Evolutionary conservation across 1,284 basidiomycete species (phyloP), one percentile per base, ranked within the genome.

Genomic region (Rhodotorula sp.): DNA sequence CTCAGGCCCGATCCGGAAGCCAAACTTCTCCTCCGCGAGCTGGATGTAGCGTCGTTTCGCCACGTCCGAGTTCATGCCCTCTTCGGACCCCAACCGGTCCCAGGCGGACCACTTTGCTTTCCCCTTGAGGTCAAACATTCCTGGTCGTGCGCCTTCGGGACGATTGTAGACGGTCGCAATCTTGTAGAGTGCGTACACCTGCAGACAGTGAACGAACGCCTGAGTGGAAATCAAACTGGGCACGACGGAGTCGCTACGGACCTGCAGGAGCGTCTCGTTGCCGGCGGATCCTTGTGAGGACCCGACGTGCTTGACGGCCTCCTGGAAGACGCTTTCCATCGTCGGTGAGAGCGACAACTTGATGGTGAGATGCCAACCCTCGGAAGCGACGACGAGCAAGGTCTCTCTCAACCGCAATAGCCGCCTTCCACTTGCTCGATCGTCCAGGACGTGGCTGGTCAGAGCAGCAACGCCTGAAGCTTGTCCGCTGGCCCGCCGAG

Each of bases 71-170:
- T 81, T 8, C 55, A 45, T 52, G 5, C 49, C 49, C 26, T 62
- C 60, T 23, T 43, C 54, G 72, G 84, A 84, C 6, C 85, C 85
- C n/a, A 84, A 80, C 10, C 82, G 78, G 47, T 80, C 84, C 91
- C 92, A 95, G 2, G 91, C 90, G 79, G 94, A 92, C 89, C 91
- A 92, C 80, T 95, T 95, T 3, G 92, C 91, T 47, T 91, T 84
- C 3, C 88, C 89, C 3, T 89, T 85, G 79, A 90, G 85, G 73
- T 91, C 91, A 78, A 94, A 91, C 45, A 95, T 84, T 8, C 89
- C 90, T 1, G 93, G 93, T 3, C 90, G 86, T 5, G 87, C 79
- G 21, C 12, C 82, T 83, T 49, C 81, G 83, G 91, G 87, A n/a
- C 74, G 78, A 19, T 85, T 79, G 0, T 87, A 84, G 28, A 86